Evolutionary conservation across 495 filamentous ascomycete species (phyloP), one percentile per base, ranked within the genome.

Genomic region (Aspergillus hancockii): DNA sequence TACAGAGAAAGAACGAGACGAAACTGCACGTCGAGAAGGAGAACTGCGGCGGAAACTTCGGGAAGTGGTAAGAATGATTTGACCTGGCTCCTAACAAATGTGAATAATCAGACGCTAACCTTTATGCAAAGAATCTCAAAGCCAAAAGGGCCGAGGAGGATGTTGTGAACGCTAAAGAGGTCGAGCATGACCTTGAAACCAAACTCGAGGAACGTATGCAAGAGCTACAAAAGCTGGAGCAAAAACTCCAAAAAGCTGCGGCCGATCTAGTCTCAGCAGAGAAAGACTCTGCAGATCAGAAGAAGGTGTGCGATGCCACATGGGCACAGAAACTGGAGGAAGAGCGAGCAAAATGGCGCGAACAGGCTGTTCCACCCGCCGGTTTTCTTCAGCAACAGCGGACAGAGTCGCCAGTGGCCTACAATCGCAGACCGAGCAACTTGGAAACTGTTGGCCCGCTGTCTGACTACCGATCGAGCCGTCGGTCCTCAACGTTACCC

Each of bases 1-100:
- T 54, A 76, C 97, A 10, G 94, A 99, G 68, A 92, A 87, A 67
- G 95, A 99, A 66, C 78, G 92, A 46, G 93, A 98, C 65, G 93
- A 98, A 60, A 78, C 88, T 25, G 74, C 84, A n/a, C 86, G 87
- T 61, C 87, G 89, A 59, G 95, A 99, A 75, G 85, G 80, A 4
- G 95, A 98, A 19, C 80, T 93, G 64, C 79, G 95, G 58, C 85
- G 85, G 63, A 97, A 94, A 75, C 88, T 92, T 54, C 83, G 95
- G 49, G 94, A 98, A 67, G 78, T 85, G 63, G 91, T 95, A 81
- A 72, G 87, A 73, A 36, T 5, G 31, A 23, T 36, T 12, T 0
- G 54, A 50, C 43, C 21, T 21, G 16, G 8, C 18, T 36, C 21
- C 51, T 31, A n/a, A 46, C 23, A 3, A 10, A 8, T 10, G 54